These are phyloP conservation scores for Phytopythium cucurbitacearum DNA, from an alignment of 352 stramenopile species.

Conservation along the genomic window DNA sequence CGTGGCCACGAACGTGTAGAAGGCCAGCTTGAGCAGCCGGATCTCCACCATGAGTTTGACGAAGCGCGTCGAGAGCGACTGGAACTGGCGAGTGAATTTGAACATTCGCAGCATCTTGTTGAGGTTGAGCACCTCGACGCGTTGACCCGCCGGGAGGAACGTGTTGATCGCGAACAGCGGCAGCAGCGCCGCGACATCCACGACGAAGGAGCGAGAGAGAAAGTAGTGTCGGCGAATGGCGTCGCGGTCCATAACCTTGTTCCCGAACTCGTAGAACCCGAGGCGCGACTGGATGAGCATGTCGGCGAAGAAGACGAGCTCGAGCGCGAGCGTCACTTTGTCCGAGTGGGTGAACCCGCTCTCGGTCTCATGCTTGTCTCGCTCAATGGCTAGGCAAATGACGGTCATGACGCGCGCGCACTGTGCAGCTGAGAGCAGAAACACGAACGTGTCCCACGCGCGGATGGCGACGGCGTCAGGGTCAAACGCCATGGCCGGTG, in stretches of 20 bases:
- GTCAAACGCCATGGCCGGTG: slow-evolving; percentile 29
- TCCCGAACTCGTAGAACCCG: slow-evolving; percentile 59
- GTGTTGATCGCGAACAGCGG: slow-evolving; percentile 48
- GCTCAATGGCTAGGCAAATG: slow-evolving; percentile 34
- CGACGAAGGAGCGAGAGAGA: slow-evolving; percentile 25
- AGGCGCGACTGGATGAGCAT: slow-evolving; percentile 44
- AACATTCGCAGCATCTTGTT: slow-evolving; percentile 60
- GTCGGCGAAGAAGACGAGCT: slow-evolving; percentile 44
- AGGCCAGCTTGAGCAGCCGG: slow-evolving; percentile 46
- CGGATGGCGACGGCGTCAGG: slow-evolving; percentile 42
- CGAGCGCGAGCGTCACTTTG: slow-evolving; percentile 25
- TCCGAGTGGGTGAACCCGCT: slow-evolving; percentile 21
- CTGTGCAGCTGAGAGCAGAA: slow-evolving; percentile 35
- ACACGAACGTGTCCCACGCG: slow-evolving; percentile 46
- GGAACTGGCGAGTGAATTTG: slow-evolving; percentile 41
- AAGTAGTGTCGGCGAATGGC: slow-evolving; percentile 43
- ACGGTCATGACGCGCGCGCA: slow-evolving; percentile 41
- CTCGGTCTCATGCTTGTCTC: neutral
- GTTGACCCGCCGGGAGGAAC: slow-evolving; percentile 1
- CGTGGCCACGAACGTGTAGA: slow-evolving; percentile 46
- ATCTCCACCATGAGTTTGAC: slow-evolving; percentile 48
- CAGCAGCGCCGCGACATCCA: slow-evolving; percentile 39
- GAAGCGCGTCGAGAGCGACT: slow-evolving; percentile 43
- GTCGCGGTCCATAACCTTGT: slow-evolving; percentile 52
- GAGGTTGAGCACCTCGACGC: slow-evolving; percentile 39